Base-by-base conservation (phyloP, 2,329 filamentous ascomycete genomes). In the Rhynchosporium secalis region DNA sequence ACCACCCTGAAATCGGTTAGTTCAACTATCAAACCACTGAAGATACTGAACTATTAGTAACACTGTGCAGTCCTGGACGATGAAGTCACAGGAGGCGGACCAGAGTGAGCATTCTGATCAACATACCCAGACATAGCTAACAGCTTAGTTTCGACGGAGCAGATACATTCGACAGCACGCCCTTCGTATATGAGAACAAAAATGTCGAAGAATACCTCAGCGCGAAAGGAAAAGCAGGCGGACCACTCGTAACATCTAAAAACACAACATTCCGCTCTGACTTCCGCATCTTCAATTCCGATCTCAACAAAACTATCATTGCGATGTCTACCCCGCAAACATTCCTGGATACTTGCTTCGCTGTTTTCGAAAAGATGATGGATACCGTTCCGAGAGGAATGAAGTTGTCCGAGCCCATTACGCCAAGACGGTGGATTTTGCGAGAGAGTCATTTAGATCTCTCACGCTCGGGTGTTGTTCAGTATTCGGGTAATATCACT, bases 331-430 rank as follows among this genome's bases (percentile, higher is more conserved):
- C 49, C 8, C 46, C 62, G 12, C 15, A 55, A 45, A 47, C 65
- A n/a, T 69, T 69, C 56, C 28, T 62, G 56, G 40, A 63, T 20
- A 64, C 58, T 1, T 69, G 66, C 45, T 60, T 61, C 26, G 56
- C 54, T 2, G 55, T 68, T 10, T 69, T 69, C 47, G 58, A 64
- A 47, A 66, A 66, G 36, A 66, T 68, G 64, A 62, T 69, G 15
- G 58, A 68, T 31, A 66, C 65, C 2, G 67, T 69, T 6, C 66
- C 67, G 12, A 49, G n/a, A 36, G 51, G 28, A 1, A 54, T 62
- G 15, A 57, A 45, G 4, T 56, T 68, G 12, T 67, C 65, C 6
- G 62, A 63, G 40, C 57, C 61, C 12, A 58, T 69, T 41, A 56
- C 33, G 8, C 60, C 63, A 28, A 54, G 67, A 5, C 56, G 56